Evolutionary conservation across 306 rosid genomes (phyloP), one percentile per base, ranked within the genome.

Genomic region (Glycine tomentella): DNA sequence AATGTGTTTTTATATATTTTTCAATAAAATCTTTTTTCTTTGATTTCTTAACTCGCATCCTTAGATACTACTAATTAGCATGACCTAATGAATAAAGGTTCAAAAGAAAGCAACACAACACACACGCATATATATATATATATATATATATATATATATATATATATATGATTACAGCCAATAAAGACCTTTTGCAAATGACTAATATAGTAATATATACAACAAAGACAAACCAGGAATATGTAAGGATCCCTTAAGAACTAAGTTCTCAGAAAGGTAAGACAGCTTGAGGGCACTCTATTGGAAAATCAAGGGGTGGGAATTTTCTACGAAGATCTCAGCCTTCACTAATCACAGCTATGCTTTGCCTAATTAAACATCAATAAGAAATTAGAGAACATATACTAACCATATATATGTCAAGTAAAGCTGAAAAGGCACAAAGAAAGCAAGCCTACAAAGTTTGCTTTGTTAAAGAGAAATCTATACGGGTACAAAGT

Each of bases 221-320:
- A 80, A 73, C 4, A 83, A 40, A 69, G 58, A 36, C 31, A 20
- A 20, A 20, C 38, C 4, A 67, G 3, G 4, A 8, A 20, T 20
- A 20, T 20, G 1, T 20, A 25, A 31, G 77, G 73, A 76, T 85
- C 78, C 59, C 85, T 81, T 86, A 34, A 79, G 61, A 55, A 79
- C 62, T 8, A 82, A 91, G 92, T 83, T 81, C 83, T 87, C 78
- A 13, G 82, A 89, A 86, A 81, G 89, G 11, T 69, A 49, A 46
- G 87, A 85, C 90, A 91, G 93, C 93, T 90, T 83, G 92, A 91
- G 84, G 48, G 89, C 96, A 89, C 90, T 80, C 73, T 76, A 34
- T 67, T 9, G 2, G 80, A 77, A 82, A 65, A 44, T 80, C 38
- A 25, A 25, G 31, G 31, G 31, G 31, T 25, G 1, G 31, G 31